Percentiles rank a stretch among this genome's conserved stretches.
These are phyloP conservation scores for Hymenoscyphus albidus DNA, from an alignment of 2,329 filamentous ascomycete genomes.

Conservation along the genomic window DNA sequence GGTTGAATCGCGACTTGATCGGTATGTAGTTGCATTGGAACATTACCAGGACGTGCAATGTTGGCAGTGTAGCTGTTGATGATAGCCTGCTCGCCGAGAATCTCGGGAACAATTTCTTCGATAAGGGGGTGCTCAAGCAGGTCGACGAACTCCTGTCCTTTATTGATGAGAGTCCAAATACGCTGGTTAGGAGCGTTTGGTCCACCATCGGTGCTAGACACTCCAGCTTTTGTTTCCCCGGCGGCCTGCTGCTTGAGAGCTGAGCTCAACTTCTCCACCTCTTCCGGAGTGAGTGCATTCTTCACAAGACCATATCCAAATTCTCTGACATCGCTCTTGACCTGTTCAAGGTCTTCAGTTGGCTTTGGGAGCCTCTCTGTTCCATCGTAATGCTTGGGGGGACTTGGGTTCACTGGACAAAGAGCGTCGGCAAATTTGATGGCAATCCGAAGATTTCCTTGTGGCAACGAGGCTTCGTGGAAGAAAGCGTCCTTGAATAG, in stretches of 20 bases:
- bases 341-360: conserved; percentile 1
- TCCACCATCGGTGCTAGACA: neutral
- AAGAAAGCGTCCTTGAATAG: conserved; percentile 1
- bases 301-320: conserved; percentile 2
- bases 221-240: neutral
- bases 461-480: conserved; percentile 4
- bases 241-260: conserved; percentile 2
- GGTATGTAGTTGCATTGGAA: conserved; percentile 5
- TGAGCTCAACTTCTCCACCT: neutral
- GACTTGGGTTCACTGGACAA: neutral
- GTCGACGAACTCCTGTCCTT: neutral
- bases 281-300: neutral
- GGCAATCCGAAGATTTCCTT: conserved; percentile 1
- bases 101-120: neutral
- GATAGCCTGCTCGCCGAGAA: conserved; percentile 1
- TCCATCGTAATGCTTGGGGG: neutral
- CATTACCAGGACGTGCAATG: conserved; percentile 4
- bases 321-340: neutral
- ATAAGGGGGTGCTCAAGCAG: conserved; percentile 1
- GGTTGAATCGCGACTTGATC: conserved; percentile 5
- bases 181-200: conserved; percentile 4
- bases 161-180: conserved; percentile 3
- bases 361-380: conserved; percentile 3
- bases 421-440: conserved; percentile 1
- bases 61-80: conserved; percentile 3